phyloP scores from a whole-genome alignment of 768 basidiomycete genomes.

The Mycena maculata region DNA sequence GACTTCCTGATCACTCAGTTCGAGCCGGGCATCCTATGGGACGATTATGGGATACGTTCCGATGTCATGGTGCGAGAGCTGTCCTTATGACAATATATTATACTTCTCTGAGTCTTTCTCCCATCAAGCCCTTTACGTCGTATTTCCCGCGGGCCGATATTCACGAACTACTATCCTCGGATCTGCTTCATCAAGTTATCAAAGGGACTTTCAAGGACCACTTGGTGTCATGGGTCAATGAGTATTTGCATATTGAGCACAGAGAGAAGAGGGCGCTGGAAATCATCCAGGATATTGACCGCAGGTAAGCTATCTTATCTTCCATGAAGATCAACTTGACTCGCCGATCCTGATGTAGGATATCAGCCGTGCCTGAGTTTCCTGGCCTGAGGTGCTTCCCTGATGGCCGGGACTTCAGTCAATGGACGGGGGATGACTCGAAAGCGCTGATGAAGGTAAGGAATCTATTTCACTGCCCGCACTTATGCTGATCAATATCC shows the following conservation, averaged over 20 bases:
- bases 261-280: conserved; percentile 18
- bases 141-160: background rate
- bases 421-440: background rate
- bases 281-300: background rate
- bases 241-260: conserved; percentile 34
- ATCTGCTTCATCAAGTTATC: background rate
- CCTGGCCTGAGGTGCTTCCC: background rate
- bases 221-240: conserved; percentile 40
- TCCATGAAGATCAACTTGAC: no score
- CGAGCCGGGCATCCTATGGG: background rate
- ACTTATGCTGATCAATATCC: no score
- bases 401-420: background rate
- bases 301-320: background rate
- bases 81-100: no score
- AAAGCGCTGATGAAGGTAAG: background rate
- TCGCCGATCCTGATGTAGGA: background rate
- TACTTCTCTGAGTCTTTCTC: no score
- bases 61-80: background rate
- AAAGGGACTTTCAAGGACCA: conserved; percentile 36
- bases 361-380: background rate
- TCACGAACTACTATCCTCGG: background rate
- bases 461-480: background rate
- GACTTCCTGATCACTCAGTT: background rate
- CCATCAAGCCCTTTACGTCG: background rate
- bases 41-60: background rate